phyloP scores from a whole-genome alignment of 768 basidiomycete species.

The Agaricus subrufescens region DNA sequence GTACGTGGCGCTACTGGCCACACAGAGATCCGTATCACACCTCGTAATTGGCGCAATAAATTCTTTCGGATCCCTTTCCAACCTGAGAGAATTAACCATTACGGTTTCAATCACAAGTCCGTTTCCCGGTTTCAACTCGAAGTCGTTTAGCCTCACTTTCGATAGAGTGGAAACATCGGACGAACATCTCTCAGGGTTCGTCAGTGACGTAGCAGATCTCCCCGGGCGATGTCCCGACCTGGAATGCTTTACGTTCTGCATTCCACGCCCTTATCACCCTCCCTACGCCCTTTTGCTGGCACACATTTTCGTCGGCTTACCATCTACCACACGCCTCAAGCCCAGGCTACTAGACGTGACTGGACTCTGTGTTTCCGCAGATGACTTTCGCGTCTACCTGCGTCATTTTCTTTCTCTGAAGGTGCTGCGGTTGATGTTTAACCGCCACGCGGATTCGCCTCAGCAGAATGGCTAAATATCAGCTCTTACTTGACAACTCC shows the following conservation, averaged over 20 bases:
- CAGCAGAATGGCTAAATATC: not conserved
- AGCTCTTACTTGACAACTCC: not conserved
- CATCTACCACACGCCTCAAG: not conserved
- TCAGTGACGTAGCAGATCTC: not conserved
- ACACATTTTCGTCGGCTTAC: not conserved
- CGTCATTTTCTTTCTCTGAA: not conserved
- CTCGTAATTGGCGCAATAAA: too few relatives aligned
- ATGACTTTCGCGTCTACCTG: not conserved
- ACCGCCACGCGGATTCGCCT: not conserved
- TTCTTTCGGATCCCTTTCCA: too few relatives aligned
- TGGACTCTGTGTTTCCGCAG: not conserved
- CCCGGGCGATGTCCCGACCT: not conserved
- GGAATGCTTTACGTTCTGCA: not conserved
- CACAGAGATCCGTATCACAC: too few relatives aligned
- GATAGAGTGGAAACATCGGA: too few relatives aligned
- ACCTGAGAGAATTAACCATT: too few relatives aligned
- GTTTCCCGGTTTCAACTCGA: too few relatives aligned
- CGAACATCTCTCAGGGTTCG: too few relatives aligned
- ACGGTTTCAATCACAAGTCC: too few relatives aligned
- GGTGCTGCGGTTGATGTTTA: not conserved
- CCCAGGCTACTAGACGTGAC: not conserved
- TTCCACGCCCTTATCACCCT: not conserved
- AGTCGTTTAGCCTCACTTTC: too few relatives aligned
- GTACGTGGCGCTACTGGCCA: too few relatives aligned
- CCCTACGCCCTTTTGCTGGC: not conserved